These are phyloP conservation scores for Daldinia concentrica DNA, from an alignment of 495 filamentous ascomycete genomes.

Conservation along the genomic window DNA sequence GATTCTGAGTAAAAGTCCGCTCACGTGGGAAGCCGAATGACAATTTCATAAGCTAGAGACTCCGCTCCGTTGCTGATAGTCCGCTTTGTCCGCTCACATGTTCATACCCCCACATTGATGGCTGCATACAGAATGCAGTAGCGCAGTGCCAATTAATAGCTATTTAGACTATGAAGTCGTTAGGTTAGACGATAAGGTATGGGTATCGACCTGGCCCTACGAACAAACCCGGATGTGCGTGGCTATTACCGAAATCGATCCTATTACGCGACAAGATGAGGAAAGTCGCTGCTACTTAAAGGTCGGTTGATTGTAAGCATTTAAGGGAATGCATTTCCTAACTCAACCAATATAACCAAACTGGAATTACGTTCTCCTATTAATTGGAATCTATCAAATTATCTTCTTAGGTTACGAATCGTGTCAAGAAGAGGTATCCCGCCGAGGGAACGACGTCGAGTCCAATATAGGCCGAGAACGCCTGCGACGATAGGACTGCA, in stretches of 20 bases:
- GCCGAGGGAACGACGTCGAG: slow-evolving; percentile 23
- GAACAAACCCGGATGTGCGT: neutral
- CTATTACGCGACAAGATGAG: neutral
- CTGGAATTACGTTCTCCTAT: neutral
- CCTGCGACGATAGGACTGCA: slow-evolving; percentile 46
- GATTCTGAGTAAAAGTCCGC: slow-evolving; percentile 20
- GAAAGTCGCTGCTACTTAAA: neutral
- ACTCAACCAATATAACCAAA: neutral
- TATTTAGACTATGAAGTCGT: neutral
- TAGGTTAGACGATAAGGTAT: too few species aligned
- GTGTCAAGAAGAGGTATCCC: slow-evolving; percentile 14
- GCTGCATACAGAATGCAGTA: slow-evolving; percentile 16
- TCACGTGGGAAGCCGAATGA: slow-evolving; percentile 19
- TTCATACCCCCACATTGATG: slow-evolving; percentile 19
- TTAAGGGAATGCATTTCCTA: neutral
- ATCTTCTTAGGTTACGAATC: slow-evolving; percentile 24
- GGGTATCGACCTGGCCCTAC: too few species aligned
- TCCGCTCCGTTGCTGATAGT: slow-evolving; percentile 10
- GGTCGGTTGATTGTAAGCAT: neutral
- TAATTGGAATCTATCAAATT: neutral
- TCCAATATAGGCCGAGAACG: slow-evolving; percentile 35
- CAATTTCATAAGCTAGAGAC: neutral
- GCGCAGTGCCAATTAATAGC: neutral
- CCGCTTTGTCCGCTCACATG: slow-evolving; percentile 29
- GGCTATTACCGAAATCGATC: neutral